Evolutionary conservation across 345 rosid species (phyloP), one percentile per base, ranked within the genome.

Genomic region (Sisymbrium irio): DNA sequence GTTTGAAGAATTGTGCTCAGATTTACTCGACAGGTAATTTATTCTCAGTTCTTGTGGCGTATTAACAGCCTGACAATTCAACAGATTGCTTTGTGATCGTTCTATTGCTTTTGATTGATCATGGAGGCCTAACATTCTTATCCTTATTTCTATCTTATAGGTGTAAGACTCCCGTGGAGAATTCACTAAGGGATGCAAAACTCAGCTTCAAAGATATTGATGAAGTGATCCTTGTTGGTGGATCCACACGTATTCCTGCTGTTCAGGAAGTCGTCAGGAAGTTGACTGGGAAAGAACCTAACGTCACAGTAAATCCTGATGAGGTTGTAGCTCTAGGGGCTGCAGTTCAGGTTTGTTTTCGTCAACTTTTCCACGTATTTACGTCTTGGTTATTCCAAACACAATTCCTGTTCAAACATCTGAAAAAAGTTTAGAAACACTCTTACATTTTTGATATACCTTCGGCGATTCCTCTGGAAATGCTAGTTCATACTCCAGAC

Each of bases 251-350:
- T 36, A 95, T 95, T 50, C 99, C 97, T 36, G 97, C 99, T 68
- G 98, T 95, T 32, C 97, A 92, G 79, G 94, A 85, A 77, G 89
- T 95, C 19, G 98, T 92, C 32, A 92, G 85, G 85, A 90, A 88
- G 85, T 20, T 92, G 80, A 95, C 96, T 3, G 93, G 97, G 53
- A 95, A 89, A 78, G 97, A 90, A 14, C 99, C 99, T 10, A 95
- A 95, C 76, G 97, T 95, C 72, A 87, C 97, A 0, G 99, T 95
- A 15, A 95, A 95, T 67, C 99, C 99, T 2, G 99, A 95, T 67
- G 99, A 95, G 77, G 99, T 95, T 73, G 99, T 95, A 62, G 99
- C 99, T 51, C 77, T 95, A 3, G 99, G 99, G 27, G 99, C 99
- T 81, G 97, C 99, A 15, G 99, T 95, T 42, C 99, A 95, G 97